Conservation (phyloP, 768 basidiomycete species). For the Stropharia rugosoannulata region DNA sequence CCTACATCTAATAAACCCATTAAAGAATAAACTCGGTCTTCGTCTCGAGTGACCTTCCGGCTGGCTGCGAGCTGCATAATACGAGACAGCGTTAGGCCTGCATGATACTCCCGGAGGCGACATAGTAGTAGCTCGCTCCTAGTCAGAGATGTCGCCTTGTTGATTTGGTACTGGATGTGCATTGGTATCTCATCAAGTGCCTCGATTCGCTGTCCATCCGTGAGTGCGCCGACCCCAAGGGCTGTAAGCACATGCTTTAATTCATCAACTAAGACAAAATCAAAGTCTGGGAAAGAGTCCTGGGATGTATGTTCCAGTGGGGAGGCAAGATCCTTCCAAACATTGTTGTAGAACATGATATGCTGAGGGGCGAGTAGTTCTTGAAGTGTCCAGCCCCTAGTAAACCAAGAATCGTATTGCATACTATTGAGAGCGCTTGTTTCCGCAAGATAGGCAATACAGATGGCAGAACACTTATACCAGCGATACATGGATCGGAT, state of each 20-base stretch:
- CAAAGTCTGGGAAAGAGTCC: too few relatives aligned
- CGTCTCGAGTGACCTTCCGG: background rate
- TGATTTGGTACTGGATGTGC: background rate
- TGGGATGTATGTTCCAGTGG: background rate
- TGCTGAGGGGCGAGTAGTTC: background rate
- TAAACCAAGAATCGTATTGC: background rate
- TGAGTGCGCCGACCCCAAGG: too few relatives aligned
- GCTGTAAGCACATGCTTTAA: too few relatives aligned
- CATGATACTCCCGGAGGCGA: background rate
- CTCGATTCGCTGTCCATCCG: background rate
- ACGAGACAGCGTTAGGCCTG: background rate
- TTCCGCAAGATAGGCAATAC: background rate
- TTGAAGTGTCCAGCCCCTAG: background rate
- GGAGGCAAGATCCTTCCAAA: background rate
- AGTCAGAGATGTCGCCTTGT: background rate
- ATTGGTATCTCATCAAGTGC: background rate
- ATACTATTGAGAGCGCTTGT: background rate
- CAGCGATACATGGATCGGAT: background rate
- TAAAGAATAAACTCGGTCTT: background rate
- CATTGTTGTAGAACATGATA: background rate
- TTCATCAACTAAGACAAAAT: too few relatives aligned
- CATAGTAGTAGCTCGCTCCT: background rate
- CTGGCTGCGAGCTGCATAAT: background rate
- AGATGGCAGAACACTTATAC: background rate
- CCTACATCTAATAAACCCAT: background rate